Conservation (phyloP, 106 monocot genomes). For the Dendrobium nobile region DNA sequence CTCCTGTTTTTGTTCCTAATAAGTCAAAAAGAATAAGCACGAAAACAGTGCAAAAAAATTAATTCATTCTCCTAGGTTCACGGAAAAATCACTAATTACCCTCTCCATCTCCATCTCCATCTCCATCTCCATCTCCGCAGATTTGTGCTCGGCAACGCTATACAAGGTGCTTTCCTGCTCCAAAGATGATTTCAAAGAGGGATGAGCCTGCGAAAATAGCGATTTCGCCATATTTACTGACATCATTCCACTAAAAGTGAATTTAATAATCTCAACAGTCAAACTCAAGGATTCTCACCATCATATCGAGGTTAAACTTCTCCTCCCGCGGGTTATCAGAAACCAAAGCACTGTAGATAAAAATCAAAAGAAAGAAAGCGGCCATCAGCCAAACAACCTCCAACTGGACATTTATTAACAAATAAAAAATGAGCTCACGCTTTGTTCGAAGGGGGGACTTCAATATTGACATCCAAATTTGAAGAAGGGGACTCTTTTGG, state of each 20-base stretch:
- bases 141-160: slow-evolving; percentile 20
- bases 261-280: slow-evolving; percentile 1
- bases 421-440: slow-evolving; percentile 37
- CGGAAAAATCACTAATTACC: slow-evolving; percentile 28
- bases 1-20: slow-evolving; percentile 21
- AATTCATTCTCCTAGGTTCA: not conserved
- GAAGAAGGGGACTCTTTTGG: slow-evolving; percentile 13
- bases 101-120: slow-evolving; percentile 25
- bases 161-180: slow-evolving; percentile 41
- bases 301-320: slow-evolving; percentile 82
- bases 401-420: not conserved
- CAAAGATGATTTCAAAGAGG: slow-evolving; percentile 62
- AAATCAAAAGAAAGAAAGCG: not conserved
- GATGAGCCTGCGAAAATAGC: slow-evolving; percentile 36
- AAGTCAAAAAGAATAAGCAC: not conserved
- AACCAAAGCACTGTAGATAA: slow-evolving; percentile 26
- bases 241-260: not conserved
- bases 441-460: slow-evolving; percentile 28
- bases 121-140: slow-evolving; percentile 15
- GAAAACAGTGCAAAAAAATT: not conserved
- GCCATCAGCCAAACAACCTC: not conserved
- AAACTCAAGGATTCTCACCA: slow-evolving; percentile 40
- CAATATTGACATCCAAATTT: slow-evolving; percentile 23
- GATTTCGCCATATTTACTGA: not conserved
- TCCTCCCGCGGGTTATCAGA: slow-evolving; percentile 36